Evolutionary conservation across 2,329 filamentous ascomycete genomes (phyloP), one percentile per base, ranked within the genome.

Genomic region (Epichloe sylvatica): DNA sequence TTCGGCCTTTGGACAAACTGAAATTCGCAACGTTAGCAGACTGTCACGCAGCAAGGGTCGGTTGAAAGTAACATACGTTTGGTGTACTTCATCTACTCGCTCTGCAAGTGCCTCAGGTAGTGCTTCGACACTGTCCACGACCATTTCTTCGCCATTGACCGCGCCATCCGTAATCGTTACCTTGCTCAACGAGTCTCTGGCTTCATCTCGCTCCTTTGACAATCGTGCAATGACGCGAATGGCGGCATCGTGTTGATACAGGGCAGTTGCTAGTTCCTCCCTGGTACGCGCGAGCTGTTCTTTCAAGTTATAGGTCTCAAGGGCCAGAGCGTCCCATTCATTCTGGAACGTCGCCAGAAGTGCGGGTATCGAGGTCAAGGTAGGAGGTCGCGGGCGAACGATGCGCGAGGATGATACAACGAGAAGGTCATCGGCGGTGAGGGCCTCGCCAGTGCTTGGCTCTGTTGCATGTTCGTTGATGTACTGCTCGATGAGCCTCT

Each of bases 241-340:
- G n/a, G 92, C 92, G 2, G 92, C 91, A 73, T 98, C 92, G 60
- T 97, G 87, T 69, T 97, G 91, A 69, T 98, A 98, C 23, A 98
- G 75, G 0, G 92, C 87, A 1, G 88, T 92, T 50, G 88, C 88
- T 50, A 98, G 79, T 71, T 98, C 92, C 69, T 96, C 90, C 56
- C 91, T 77, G 40, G 90, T 94, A 64, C 94, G 86, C 47, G 84
- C 77, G 54, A 98, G 74, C 63, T 95, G 88, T 66, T 96, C 86
- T 69, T 86, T 84, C 52, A 97, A 72, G 57, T 87, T 92, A 66
- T 89, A 96, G 46, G 88, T 86, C 70, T 98, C 92, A 36, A 97
- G 74, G 12, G 91, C 87, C 42, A 96, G 72, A 8, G 90, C 84
- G 65, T 98, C 92, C 92, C 92, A 98, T 74, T 98, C 92, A 66